Evolutionary conservation across 257 asterid species (phyloP).

Genomic region (Petunia secreta): DNA sequence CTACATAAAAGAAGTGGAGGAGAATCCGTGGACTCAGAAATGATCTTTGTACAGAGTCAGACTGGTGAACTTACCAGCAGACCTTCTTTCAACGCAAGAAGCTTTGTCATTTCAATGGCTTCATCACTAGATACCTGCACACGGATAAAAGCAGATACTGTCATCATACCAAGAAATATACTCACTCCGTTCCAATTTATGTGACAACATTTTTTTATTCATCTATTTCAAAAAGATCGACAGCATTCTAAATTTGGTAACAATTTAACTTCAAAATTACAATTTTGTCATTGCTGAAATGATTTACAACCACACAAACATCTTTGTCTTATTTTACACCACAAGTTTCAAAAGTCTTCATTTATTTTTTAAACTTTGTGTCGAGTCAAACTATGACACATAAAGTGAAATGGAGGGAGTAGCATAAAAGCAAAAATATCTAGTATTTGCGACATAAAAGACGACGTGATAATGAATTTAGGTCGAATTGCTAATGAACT

Average conservation of each 20-base stretch:
- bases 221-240: no score
- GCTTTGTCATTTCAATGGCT: slow-evolving; percentile 56
- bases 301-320: no score
- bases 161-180: not conserved
- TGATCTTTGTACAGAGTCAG: not conserved
- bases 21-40: not conserved
- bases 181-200: no score
- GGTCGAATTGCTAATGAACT: not conserved
- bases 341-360: no score
- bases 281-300: no score
- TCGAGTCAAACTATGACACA: no score
- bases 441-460: not conserved
- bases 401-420: not conserved
- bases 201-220: no score
- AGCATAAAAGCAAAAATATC: not conserved
- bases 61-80: slow-evolving; percentile 41
- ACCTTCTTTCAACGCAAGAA: slow-evolving; percentile 59
- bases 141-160: not conserved
- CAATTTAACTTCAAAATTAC: no score
- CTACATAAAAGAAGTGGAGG: not conserved
- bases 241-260: no score
- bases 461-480: not conserved
- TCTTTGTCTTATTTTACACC: no score
- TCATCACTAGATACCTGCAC: slow-evolving; percentile 55
- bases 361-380: no score